Conservation (phyloP, 148 eudicot species). For the Amaranthus hypochondriacus region DNA sequence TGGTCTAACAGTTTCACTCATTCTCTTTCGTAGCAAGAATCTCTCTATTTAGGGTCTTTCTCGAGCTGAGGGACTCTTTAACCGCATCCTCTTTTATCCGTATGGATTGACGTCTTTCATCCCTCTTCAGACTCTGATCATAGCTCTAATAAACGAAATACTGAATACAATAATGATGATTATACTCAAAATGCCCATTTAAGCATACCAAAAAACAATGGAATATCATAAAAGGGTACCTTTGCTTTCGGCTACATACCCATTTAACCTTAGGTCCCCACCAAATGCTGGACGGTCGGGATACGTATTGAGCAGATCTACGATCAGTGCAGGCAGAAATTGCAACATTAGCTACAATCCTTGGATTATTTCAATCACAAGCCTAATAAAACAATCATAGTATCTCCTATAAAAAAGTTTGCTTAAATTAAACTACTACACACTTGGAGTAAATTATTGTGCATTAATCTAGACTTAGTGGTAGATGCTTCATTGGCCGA, state of each 20-base stretch:
- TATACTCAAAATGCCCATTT: conserved; percentile 16
- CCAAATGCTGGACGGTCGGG: conserved; percentile 17
- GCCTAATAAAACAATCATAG: conserved; percentile 16
- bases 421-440: conserved; percentile 3
- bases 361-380: conserved; percentile 5
- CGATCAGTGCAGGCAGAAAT: conserved; percentile 19
- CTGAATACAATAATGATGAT: not conserved
- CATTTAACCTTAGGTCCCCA: conserved; percentile 26
- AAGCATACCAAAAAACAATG: conserved; percentile 5
- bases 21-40: too few relatives aligned
- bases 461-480: conserved; percentile 18
- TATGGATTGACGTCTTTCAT: too few relatives aligned
- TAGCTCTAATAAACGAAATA: too few relatives aligned
- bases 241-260: conserved; percentile 29
- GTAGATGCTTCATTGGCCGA: conserved; percentile 18
- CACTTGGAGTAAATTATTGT: conserved; percentile 16
- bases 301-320: conserved; percentile 12
- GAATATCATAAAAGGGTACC: conserved; percentile 13
- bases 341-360: conserved; percentile 18
- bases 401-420: conserved; percentile 9
- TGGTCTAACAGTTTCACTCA: too few relatives aligned
- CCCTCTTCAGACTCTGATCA: too few relatives aligned
- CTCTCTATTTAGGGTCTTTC: too few relatives aligned
- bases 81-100: too few relatives aligned
- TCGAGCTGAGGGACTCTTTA: too few relatives aligned